A percentile compares a stretch with the other conserved stretches of the same genome.
Conservation (phyloP, 768 basidiomycete species). For the Kockovaella imperatae region DNA sequence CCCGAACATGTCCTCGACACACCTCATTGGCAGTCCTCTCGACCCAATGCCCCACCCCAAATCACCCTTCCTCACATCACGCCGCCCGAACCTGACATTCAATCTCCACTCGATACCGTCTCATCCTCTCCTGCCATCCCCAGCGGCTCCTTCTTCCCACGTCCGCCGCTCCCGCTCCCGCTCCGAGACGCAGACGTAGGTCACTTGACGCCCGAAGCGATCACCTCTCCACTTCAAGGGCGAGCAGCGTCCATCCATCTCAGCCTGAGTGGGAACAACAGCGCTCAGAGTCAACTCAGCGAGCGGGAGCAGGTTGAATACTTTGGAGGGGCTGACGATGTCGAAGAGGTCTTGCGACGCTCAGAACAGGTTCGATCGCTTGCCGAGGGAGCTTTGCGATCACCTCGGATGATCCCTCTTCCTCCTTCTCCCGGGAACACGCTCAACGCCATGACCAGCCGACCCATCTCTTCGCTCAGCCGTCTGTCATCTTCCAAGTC, state of each 20-base stretch:
- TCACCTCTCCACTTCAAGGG: not conserved
- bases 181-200: not conserved
- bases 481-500: not conserved
- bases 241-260: constrained; percentile 6
- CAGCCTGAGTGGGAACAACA: not conserved
- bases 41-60: not conserved
- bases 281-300: not conserved
- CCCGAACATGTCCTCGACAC: not conserved
- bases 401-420: constrained; percentile 28
- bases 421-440: constrained; percentile 18
- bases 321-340: not conserved
- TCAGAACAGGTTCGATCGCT: constrained; percentile 8
- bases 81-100: not conserved
- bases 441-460: not conserved
- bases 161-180: not conserved
- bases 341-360: constrained; percentile 2
- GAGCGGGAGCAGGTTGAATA: not conserved
- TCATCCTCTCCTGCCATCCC: not conserved
- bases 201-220: constrained; percentile 2
- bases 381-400: not conserved
- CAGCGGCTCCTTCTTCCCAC: not conserved
- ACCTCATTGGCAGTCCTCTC: not conserved
- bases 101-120: not conserved
- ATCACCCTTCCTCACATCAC: not conserved
- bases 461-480: constrained; percentile 5